Conservation (phyloP, 805 yeast species). For the Kuraishia hungarica region DNA sequence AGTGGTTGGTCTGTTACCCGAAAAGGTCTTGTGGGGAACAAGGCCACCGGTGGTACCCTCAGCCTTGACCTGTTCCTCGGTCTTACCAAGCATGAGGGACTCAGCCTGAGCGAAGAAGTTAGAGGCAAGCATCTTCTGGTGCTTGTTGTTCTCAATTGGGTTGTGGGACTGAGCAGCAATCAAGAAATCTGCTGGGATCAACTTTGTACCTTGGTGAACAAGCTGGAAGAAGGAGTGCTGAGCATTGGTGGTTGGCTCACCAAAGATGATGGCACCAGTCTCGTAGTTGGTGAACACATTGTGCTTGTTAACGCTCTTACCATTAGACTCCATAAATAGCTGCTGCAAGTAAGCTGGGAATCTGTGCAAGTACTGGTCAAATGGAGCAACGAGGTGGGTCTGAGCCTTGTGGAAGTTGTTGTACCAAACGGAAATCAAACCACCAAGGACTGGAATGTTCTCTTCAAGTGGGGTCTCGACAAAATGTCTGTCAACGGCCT, state of each 20-base stretch:
- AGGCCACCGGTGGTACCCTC: constrained; percentile 86
- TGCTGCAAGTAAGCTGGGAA: constrained; percentile 99
- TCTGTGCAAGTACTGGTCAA: constrained; percentile 97
- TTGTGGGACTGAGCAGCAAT: constrained; percentile 96
- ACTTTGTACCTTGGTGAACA: constrained; percentile 97
- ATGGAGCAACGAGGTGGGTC: constrained; percentile 97
- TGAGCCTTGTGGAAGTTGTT: constrained; percentile 97
- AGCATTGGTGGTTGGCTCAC: constrained; percentile 98
- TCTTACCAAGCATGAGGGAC: constrained; percentile 95
- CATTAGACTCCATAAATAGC: constrained; percentile 98
- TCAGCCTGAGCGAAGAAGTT: constrained; percentile 98
- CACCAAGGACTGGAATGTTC: constrained; percentile 92
- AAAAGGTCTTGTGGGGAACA: constrained; percentile 92
- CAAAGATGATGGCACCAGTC: constrained; percentile 92
- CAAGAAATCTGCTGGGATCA: constrained; percentile 95
- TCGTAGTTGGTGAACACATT: constrained; percentile 88
- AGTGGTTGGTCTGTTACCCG: constrained; percentile 99
- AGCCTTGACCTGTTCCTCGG: constrained; percentile 69
- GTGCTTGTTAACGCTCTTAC: constrained; percentile 93
- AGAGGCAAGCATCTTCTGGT: constrained; percentile 98
- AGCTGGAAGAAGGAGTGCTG: constrained; percentile 99
- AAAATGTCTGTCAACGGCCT: constrained; percentile 93
- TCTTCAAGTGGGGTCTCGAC: constrained; percentile 73
- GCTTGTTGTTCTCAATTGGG: constrained; percentile 90
- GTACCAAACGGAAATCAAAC: constrained; percentile 94